Percentiles rank a stretch among this genome's conserved stretches.
Conservation (phyloP, 257 asterid genomes). For the Solanum chiquidenum region DNA sequence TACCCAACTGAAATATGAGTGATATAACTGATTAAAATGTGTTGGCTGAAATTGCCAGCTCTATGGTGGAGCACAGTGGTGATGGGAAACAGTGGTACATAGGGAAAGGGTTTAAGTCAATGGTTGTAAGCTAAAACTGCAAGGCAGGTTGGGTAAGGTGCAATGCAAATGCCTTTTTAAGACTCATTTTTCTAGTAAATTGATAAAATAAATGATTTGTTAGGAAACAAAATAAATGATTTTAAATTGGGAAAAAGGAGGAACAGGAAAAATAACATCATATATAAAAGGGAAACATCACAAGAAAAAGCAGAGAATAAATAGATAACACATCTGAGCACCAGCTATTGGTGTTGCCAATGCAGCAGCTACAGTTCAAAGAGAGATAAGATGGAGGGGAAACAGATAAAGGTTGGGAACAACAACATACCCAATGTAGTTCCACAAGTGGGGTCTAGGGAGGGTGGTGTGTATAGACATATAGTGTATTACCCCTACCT, state of each 20-base stretch:
- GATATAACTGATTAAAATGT: background rate
- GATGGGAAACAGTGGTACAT: background rate
- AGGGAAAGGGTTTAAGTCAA: background rate
- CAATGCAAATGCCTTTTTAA: background rate
- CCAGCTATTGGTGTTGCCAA: background rate
- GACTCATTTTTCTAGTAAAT: background rate
- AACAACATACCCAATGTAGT: background rate
- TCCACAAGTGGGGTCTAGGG: background rate
- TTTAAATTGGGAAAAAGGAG: background rate
- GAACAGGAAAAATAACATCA: background rate
- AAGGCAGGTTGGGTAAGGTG: background rate
- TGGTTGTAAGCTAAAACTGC: background rate
- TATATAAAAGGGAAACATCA: background rate
- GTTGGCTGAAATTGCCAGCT: background rate
- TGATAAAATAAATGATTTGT: background rate
- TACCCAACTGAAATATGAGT: background rate
- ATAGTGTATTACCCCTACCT: background rate
- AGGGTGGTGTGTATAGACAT: background rate
- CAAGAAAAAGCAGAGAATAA: background rate
- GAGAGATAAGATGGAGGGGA: background rate
- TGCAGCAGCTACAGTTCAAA: background rate
- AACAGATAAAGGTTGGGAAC: background rate
- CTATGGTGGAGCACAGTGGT: background rate
- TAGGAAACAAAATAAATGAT: background rate
- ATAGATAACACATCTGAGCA: background rate